Evolutionary conservation across 805 yeast species (phyloP), one percentile per base, ranked within the genome.

Genomic region (Jamesozyma spencerorum): DNA sequence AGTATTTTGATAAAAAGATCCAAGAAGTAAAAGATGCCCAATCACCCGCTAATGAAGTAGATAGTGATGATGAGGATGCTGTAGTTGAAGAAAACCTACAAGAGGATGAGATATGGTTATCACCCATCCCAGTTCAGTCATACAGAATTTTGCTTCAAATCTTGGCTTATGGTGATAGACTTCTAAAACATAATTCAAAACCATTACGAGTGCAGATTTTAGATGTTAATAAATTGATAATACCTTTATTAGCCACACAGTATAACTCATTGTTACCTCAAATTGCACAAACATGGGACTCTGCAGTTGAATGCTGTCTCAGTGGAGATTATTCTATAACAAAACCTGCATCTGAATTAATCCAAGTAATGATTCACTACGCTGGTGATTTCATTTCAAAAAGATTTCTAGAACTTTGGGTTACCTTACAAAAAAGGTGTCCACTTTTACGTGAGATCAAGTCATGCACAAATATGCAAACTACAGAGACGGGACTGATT

Each of bases 81-180:
- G 57, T 55, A n/a, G 49, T 47, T 7, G 54, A 38, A 26, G 50
- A 47, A 11, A 34, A 45, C 14, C 29, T 41, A 3, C 39, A 31
- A 2, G 46, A 42, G 4, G 65, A 59, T 29, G 68, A 65, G 13
- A 66, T 67, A 26, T 87, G 96, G 96, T 48, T 54, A 0, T 80
- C 90, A 0, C 77, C 79, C 0, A 64, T 88, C 0, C 83, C 94
- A 0, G 64, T 71, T 31, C 62, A 69, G 2, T 63, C 81, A 0
- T 90, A 85, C 57, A 56, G 61, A 31, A 63, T 79, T 2, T 61
- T 84, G 1, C 74, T 77, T 34, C 74, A 75, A 40, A 77, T 90
- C 3, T 66, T 77, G 39, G 71, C 68, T 5, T 85, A 86, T 55
- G 81, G 90, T 5, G 82, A 84, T 40, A 65, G 85, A 43, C 67